Evolutionary conservation across 495 filamentous ascomycete species (phyloP).

Genomic region (Penicillium pancosmium): DNA sequence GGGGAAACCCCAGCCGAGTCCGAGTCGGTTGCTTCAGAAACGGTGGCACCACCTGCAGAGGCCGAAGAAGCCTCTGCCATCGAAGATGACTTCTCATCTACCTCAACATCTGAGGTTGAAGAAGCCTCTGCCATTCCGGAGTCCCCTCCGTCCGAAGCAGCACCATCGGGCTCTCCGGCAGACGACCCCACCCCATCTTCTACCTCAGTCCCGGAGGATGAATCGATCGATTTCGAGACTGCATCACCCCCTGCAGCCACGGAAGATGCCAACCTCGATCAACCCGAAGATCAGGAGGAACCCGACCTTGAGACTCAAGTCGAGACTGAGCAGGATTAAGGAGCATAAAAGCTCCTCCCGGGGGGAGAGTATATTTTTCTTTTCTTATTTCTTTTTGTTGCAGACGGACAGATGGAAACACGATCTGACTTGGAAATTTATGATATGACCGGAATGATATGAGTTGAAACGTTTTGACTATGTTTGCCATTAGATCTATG

Average conservation of each 20-base stretch:
- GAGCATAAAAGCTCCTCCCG: background rate
- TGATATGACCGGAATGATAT: conserved; percentile 33
- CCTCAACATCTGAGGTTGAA: background rate
- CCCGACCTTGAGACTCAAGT: background rate
- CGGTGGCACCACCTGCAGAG: background rate
- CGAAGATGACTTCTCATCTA: background rate
- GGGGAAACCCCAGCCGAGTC: background rate
- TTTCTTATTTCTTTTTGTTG: background rate
- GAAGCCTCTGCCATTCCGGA: too few species aligned
- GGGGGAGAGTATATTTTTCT: background rate
- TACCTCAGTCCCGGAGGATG: background rate
- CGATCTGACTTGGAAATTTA: conserved; percentile 14
- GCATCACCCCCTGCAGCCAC: background rate
- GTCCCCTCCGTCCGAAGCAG: background rate
- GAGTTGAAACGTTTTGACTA: conserved; percentile 17
- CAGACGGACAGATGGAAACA: background rate
- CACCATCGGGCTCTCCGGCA: background rate
- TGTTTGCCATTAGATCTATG: conserved; percentile 2
- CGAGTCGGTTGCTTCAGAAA: background rate
- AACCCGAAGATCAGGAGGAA: background rate
- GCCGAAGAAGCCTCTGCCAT: background rate
- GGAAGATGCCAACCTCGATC: background rate
- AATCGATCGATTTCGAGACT: background rate
- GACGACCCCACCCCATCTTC: background rate
- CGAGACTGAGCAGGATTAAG: background rate